Percentiles rank a stretch among this genome's conserved stretches.
These are phyloP conservation scores for Epicoccum nigrum DNA, from an alignment of 2,329 filamentous ascomycete genomes.

Conservation along the genomic window DNA sequence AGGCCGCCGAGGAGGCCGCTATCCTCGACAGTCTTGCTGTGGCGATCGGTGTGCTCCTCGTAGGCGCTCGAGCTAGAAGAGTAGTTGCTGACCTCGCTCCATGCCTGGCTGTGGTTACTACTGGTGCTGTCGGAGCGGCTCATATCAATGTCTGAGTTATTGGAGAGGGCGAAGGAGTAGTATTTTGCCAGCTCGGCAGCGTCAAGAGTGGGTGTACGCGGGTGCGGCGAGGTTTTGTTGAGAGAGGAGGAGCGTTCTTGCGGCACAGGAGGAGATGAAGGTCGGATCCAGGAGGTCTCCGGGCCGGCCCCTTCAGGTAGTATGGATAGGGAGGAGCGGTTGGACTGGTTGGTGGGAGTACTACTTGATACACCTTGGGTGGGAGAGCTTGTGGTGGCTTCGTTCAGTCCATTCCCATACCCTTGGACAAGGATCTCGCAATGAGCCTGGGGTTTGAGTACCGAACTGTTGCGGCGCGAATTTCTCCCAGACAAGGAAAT, in stretches of 20 bases:
- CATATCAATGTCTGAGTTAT: constrained; percentile 12
- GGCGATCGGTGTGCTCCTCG: constrained; percentile 18
- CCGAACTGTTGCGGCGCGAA: constrained; percentile 38
- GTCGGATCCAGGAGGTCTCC: constrained; percentile 29
- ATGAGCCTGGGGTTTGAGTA: constrained; percentile 28
- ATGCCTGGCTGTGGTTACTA: constrained; percentile 33
- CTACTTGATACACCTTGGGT: neutral
- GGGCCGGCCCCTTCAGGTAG: constrained; percentile 21
- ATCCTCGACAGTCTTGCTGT: constrained; percentile 27
- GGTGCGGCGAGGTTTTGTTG: constrained; percentile 18
- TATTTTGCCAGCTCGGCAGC: constrained; percentile 26
- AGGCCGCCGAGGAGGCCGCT: constrained; percentile 39
- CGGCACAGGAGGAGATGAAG: constrained; percentile 21
- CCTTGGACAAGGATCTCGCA: constrained; percentile 49
- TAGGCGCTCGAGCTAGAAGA: constrained; percentile 40
- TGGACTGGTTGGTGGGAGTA: constrained; percentile 5
- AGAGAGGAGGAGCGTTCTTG: constrained; percentile 19
- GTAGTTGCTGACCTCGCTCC: constrained; percentile 38
- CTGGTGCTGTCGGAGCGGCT: constrained; percentile 39
- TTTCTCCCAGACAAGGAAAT: constrained; percentile 38
- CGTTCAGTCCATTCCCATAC: constrained; percentile 47
- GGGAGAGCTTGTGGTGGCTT: constrained; percentile 19
- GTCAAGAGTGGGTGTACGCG: constrained; percentile 33
- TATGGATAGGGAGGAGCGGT: constrained; percentile 21
- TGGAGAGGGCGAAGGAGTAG: constrained; percentile 8